Conservation (phyloP, 2,329 filamentous ascomycete species). For the Talaromyces pinophilus region DNA sequence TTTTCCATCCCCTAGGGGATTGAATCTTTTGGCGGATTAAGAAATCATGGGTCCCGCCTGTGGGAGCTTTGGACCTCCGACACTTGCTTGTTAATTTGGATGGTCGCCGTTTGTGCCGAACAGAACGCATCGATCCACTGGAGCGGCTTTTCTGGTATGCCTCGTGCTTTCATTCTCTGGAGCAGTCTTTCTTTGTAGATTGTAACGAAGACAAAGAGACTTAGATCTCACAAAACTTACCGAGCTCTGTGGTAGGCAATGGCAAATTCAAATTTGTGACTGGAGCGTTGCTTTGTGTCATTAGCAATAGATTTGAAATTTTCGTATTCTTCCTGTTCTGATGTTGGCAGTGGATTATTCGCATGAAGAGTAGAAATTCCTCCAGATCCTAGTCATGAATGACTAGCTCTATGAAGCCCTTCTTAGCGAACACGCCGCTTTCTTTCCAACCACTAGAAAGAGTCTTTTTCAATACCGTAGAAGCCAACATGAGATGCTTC, state of each 20-base stretch:
- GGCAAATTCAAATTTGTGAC: slow-evolving; percentile 16
- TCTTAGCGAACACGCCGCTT: slow-evolving; percentile 18
- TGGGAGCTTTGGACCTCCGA: too few relatives aligned
- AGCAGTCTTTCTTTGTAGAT: too few relatives aligned
- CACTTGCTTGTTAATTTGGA: too few relatives aligned
- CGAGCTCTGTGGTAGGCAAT: not conserved
- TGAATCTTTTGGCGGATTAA: too few relatives aligned
- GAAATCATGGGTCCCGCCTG: too few relatives aligned
- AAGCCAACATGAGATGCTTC: slow-evolving; percentile 30
- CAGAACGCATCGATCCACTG: too few relatives aligned
- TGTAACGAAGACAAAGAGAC: too few relatives aligned
- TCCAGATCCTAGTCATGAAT: slow-evolving; percentile 28
- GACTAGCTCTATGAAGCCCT: not conserved
- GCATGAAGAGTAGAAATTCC: slow-evolving; percentile 29
- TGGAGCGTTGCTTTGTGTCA: not conserved
- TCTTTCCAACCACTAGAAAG: slow-evolving; percentile 29
- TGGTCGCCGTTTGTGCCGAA: too few relatives aligned
- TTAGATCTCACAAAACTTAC: not conserved
- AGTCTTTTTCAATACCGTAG: slow-evolving; percentile 27
- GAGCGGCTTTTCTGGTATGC: too few relatives aligned
- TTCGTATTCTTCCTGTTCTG: not conserved
- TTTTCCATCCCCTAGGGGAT: too few relatives aligned
- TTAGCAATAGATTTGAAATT: slow-evolving; percentile 6
- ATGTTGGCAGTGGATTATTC: slow-evolving; percentile 28
- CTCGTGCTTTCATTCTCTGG: too few relatives aligned